These are phyloP conservation scores for Aegilops sharonensis DNA, from an alignment of 176 grass and related monocot genomes.

Conservation along the genomic window DNA sequence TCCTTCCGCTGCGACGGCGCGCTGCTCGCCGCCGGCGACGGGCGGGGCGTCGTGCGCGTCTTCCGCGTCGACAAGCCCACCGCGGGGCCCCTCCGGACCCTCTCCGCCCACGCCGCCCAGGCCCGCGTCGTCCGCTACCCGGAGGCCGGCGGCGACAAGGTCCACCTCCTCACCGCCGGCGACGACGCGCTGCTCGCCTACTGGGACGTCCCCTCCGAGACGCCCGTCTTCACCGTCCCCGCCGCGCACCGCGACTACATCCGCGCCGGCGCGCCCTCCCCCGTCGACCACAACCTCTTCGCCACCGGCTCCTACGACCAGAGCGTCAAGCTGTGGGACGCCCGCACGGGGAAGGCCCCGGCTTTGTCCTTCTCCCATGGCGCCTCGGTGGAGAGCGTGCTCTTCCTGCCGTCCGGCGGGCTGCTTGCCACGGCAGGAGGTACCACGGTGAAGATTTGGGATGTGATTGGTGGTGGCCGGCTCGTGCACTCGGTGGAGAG, in stretches of 20 bases:
- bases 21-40: conserved; percentile 75
- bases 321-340: conserved; percentile 80
- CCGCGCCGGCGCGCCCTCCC: conserved; percentile 67
- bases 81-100: conserved; percentile 50
- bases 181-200: conserved; percentile 75
- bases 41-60: conserved; percentile 68
- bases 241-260: conserved; percentile 90
- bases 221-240: conserved; percentile 54
- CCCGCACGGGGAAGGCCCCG: conserved; percentile 39
- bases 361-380: conserved; percentile 62
- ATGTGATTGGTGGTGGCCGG: conserved; percentile 74
- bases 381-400: conserved; percentile 65
- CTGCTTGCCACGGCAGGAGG: conserved; percentile 80
- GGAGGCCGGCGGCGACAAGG: conserved; percentile 60
- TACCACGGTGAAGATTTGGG: conserved; percentile 88
- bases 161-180: conserved; percentile 71
- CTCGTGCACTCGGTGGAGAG: conserved; percentile 72
- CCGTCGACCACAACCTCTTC: conserved; percentile 57
- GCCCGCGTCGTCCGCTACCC: conserved; percentile 73
- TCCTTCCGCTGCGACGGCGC: conserved; percentile 83
- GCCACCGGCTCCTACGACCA: conserved; percentile 86
- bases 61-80: conserved; percentile 59
- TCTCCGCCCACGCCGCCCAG: conserved; percentile 57
- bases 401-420: conserved; percentile 85
- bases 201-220: conserved; percentile 88